Evolutionary conservation across 352 stramenopile species (phyloP), one percentile per base, ranked within the genome.

Genomic region (Pythium brassicae): DNA sequence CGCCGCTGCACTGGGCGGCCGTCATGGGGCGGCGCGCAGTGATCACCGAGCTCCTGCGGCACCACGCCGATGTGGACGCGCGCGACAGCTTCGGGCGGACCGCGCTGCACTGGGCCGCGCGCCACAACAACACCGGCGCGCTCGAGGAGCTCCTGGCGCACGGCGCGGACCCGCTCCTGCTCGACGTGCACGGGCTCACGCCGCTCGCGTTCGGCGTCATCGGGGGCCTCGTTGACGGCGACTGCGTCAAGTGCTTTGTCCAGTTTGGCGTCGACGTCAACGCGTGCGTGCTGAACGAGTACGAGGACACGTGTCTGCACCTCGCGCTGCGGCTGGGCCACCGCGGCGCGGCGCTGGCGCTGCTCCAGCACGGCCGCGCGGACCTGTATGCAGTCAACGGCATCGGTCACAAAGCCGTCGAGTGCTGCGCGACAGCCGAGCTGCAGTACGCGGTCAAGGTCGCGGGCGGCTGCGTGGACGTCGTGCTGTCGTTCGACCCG

Each of bases 401-500:
- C 3, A 65, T 78, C 3, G 82, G 78, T 1, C 69, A 69, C 29
- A 77, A 80, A 27, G 80, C 84, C 0, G 64, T 94, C 37, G 75
- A 91, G 50, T 91, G 83, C 63, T 88, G 80, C 19, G 78, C 84
- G 42, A 89, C 82, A 0, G 77, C 78, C 14, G 79, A 88, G 52
- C 55, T 91, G 23, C 82, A 91, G 60, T 92, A 78, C 56, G 79
- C 74, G 19, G 79, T 92, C 53, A 94, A 94, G 50, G 62, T 82
- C 27, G 81, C 78, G 1, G 82, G 77, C 35, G 51, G 62, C 10
- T 87, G 80, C 62, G 64, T 86, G 20, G 84, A 94, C 55, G 78
- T 94, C 25, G 78, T 94, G 56, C 65, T 94, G 17, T 91, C 78
- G 23, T 92, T 89, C 61, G 82, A 89, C 19, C 74, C 78, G 0